Evolutionary conservation across 306 rosid species (phyloP).

Genomic region (Parietaria judaica): DNA sequence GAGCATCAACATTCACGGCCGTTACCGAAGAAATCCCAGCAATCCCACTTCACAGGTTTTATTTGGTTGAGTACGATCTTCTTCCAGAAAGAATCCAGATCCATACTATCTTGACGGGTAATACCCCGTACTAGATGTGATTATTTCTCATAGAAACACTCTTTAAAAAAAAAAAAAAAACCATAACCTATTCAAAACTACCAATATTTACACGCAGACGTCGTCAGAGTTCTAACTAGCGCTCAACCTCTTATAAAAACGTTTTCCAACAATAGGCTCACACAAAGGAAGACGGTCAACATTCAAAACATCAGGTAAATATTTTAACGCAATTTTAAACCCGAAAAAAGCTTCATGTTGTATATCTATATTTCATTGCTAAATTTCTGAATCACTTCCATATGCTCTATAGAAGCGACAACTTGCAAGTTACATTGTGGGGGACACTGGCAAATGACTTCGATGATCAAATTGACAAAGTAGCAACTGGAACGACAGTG

Average conservation of each 20-base stretch:
- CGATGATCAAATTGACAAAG: not conserved
- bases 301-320: not conserved
- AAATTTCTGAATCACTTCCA: not conserved
- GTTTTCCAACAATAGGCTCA: not conserved
- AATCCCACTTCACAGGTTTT: not conserved
- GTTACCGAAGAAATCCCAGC: not conserved
- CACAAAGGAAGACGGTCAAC: not conserved
- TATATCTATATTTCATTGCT: not conserved
- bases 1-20: not conserved
- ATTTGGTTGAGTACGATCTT: not conserved
- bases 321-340: not conserved
- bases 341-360: not conserved
- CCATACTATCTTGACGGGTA: not conserved
- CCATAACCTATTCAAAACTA: not conserved
- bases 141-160: not conserved
- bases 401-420: not conserved
- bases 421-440: not conserved
- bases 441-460: not conserved
- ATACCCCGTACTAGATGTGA: not conserved
- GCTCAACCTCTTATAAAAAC: not conserved
- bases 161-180: not conserved
- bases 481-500: not conserved
- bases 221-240: not conserved
- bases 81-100: not conserved
- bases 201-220: not conserved